phyloP scores from a whole-genome alignment of 208 protist species.

The Jaenimonas drosophilae region DNA sequence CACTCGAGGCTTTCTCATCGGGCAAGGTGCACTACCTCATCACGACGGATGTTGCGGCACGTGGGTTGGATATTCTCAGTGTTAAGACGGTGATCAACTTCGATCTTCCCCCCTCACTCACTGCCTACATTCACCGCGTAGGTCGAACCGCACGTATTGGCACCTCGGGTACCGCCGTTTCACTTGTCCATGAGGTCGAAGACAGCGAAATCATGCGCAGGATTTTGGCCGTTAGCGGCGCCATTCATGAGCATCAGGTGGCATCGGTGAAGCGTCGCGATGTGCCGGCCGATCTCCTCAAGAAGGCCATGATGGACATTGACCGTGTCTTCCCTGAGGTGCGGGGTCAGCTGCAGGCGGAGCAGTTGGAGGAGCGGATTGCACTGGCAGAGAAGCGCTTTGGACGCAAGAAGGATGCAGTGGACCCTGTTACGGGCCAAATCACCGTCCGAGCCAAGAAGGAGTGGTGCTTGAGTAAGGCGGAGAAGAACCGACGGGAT shows the following conservation, averaged over 20 bases:
- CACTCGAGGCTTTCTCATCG: slow-evolving; percentile 70
- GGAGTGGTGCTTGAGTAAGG: slow-evolving; percentile 67
- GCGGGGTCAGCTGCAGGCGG: slow-evolving; percentile 47
- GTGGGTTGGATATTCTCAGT: slow-evolving; percentile 95
- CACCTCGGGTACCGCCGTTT: slow-evolving; percentile 87
- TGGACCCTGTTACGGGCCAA: slow-evolving; percentile 11
- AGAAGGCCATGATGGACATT: slow-evolving; percentile 19
- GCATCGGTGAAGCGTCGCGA: slow-evolving; percentile 72
- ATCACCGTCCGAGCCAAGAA: slow-evolving; percentile 33
- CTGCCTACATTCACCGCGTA: slow-evolving; percentile 98
- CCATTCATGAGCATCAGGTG: slow-evolving; percentile 63
- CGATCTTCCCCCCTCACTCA: slow-evolving; percentile 94
- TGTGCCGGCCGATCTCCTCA: slow-evolving; percentile 38
- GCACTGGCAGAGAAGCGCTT: slow-evolving; percentile 67
- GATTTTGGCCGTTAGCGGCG: slow-evolving; percentile 73
- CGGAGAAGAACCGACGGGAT: slow-evolving; percentile 51
- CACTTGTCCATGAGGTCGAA: slow-evolving; percentile 85
- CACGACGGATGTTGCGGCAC: slow-evolving; percentile 85
- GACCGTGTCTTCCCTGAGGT: slow-evolving; percentile 46
- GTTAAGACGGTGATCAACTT: slow-evolving; percentile 97
- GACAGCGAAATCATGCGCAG: slow-evolving; percentile 86
- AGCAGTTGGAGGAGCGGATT: slow-evolving; percentile 68
- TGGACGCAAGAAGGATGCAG: slow-evolving; percentile 12
- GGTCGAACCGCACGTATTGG: slow-evolving; percentile 96
- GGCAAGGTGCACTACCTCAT: slow-evolving; percentile 81